Conservation (phyloP, 2,329 filamentous ascomycete genomes). For the Bipolaris cookei region DNA sequence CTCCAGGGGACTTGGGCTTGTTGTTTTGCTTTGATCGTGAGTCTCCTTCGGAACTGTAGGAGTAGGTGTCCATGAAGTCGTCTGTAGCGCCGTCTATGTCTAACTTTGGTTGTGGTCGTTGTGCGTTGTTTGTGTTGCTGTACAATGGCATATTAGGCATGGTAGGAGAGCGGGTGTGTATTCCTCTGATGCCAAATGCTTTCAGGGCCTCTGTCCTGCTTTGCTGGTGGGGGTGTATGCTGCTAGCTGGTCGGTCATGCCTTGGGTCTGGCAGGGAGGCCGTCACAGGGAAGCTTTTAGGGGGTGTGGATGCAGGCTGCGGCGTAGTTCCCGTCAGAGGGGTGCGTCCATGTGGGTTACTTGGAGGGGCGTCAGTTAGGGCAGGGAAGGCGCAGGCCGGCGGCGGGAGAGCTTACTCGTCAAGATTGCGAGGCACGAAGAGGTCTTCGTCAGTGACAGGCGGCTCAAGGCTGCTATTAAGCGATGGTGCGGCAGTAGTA, state of each 20-base stretch:
- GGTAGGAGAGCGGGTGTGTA: constrained; percentile 45
- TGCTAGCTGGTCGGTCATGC: constrained; percentile 49
- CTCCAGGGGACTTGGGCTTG: constrained; percentile 54
- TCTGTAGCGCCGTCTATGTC: constrained; percentile 47
- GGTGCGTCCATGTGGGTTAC: constrained; percentile 46
- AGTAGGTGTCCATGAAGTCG: constrained; percentile 47
- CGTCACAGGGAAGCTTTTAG: constrained; percentile 25
- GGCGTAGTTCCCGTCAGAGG: constrained; percentile 37
- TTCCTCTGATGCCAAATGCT: constrained; percentile 23
- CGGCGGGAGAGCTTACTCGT: constrained; percentile 41
- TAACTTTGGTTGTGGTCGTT: constrained; percentile 42
- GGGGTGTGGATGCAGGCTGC: constrained; percentile 26
- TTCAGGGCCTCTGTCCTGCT: constrained; percentile 38
- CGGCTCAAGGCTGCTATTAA: constrained; percentile 38
- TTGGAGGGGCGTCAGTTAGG: constrained; percentile 31
- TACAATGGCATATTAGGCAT: constrained; percentile 50
- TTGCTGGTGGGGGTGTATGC: constrained; percentile 37
- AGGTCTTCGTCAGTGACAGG: constrained; percentile 42
- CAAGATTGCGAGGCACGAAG: constrained; percentile 48
- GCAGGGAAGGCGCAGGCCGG: constrained; percentile 5
- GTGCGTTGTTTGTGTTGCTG: constrained; percentile 25
- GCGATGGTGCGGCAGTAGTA: constrained; percentile 25
- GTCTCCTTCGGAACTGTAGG: constrained; percentile 38
- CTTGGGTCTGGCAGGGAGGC: constrained; percentile 26
- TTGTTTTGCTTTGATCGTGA: constrained; percentile 31